Percentiles rank a stretch among this genome's conserved stretches.
phyloP scores from a whole-genome alignment of 805 yeast genomes.

The Candida vaughaniae region DNA sequence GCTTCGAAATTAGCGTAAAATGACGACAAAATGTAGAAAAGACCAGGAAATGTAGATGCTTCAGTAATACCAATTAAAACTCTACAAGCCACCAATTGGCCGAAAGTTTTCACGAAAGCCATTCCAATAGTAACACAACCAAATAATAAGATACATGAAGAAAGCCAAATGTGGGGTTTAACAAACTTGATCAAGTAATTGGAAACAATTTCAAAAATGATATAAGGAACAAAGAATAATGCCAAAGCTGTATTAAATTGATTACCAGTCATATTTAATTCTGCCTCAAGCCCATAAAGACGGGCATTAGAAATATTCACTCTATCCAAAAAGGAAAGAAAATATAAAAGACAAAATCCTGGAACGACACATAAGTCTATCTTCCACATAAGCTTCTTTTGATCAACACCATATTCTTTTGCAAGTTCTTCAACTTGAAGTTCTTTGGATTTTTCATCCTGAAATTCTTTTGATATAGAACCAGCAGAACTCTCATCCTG shows the following conservation, averaged over 20 bases:
- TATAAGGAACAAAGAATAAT: conserved; percentile 70
- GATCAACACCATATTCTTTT: conserved; percentile 45
- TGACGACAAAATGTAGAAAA: conserved; percentile 66
- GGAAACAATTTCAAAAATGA: conserved; percentile 62
- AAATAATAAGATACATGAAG: conserved; percentile 57
- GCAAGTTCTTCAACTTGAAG: conserved; percentile 10
- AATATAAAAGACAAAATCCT: conserved; percentile 71
- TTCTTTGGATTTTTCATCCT: conserved; percentile 3
- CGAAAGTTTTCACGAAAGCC: conserved; percentile 61
- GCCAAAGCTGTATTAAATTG: conserved; percentile 67
- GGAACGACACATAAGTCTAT: conserved; percentile 71
- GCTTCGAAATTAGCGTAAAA: conserved; percentile 66
- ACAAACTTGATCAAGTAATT: conserved; percentile 59
- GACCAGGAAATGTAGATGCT: conserved; percentile 72
- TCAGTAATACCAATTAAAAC: conserved; percentile 67
- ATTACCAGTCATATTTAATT: conserved; percentile 52
- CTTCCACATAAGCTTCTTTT: conserved; percentile 57
- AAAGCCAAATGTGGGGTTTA: conserved; percentile 65
- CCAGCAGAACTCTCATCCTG: neutral
- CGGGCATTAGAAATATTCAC: conserved; percentile 82
- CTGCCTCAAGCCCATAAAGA: conserved; percentile 62
- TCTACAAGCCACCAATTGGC: conserved; percentile 60
- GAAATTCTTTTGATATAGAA: neutral
- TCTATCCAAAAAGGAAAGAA: conserved; percentile 76
- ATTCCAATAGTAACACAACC: conserved; percentile 64